Base-by-base conservation (phyloP, 169 alveolate species). In the Eimeria acervulina region DNA sequence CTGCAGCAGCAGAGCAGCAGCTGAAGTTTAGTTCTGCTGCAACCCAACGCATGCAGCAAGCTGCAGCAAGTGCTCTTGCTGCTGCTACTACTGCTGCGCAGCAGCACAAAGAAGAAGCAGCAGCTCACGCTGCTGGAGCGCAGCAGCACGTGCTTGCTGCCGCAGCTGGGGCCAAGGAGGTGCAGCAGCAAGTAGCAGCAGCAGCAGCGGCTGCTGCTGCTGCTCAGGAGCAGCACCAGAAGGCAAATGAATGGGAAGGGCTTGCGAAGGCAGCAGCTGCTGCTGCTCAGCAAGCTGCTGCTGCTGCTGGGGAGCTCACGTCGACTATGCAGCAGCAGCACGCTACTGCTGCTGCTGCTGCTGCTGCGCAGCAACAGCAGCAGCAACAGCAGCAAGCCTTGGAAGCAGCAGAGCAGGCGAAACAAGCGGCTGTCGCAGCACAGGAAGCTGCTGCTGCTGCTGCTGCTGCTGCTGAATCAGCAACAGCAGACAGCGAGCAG, bases 281-380 rank as follows among this genome's bases (percentile, higher is more conserved):
- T 19, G 59, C 59, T 38, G 87, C 55, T 12, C 87, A 76, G 87
- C 36, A 76, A 6, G 61, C 61, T 28, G 33, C 52, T 76, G 87
- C 38, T 40, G 42, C 13, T n/a, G 80, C 36, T 8, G 10, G 13
- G 3, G 74, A 63, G 74, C 74, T 63, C 33, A 21, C 15, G 74
- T 63, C 74, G 5, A 21, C 74, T n/a, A n/a, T 63, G 5, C 28
- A 63, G 74, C 74, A 63, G 74, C 74, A 63, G 74, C 74, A 63
- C 15, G 80, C 80, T n/a, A 3, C 80, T 68, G 42, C 80, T 68
- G 80, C 80, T 68, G 80, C 80, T 68, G 80, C 80, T 28, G 80
- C 80, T 68, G 80, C 80, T 28, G 80, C 21, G 87, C 61, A 76
- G 87, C 87, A 40, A 59, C 87, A 76, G 87, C 44, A 76, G 55